phyloP scores from a whole-genome alignment of 805 yeast genomes.

The Saturnispora halmiae region DNA sequence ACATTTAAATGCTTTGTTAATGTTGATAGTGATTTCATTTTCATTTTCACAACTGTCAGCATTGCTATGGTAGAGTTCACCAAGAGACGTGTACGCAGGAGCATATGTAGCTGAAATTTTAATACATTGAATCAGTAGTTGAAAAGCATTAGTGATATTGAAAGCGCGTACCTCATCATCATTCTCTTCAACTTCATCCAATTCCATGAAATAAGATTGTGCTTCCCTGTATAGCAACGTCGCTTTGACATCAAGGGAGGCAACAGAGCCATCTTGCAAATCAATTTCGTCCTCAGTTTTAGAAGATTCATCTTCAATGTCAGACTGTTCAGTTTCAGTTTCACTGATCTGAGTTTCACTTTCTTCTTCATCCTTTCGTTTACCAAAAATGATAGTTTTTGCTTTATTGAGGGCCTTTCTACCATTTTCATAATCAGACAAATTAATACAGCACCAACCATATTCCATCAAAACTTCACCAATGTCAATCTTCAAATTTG shows the following conservation, averaged over 20 bases:
- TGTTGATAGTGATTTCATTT: conserved; percentile 31
- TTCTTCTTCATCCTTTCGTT: background rate
- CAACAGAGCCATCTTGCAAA: conserved; percentile 18
- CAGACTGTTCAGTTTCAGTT: background rate
- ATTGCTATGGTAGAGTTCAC: conserved; percentile 54
- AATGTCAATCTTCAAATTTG: conserved; percentile 27
- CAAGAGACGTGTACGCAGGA: conserved; percentile 74
- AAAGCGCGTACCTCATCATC: conserved; percentile 16
- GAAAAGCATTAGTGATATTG: conserved; percentile 42
- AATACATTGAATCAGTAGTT: conserved; percentile 49
- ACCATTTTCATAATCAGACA: conserved; percentile 44
- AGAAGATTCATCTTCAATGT: background rate
- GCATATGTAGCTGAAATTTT: conserved; percentile 59
- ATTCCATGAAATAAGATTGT: conserved; percentile 41
- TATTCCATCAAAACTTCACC: conserved; percentile 34
- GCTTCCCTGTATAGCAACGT: conserved; percentile 66
- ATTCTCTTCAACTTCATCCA: conserved; percentile 14
- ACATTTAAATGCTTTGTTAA: conserved; percentile 69
- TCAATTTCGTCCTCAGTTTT: background rate
- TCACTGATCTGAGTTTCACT: background rate
- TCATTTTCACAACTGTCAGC: conserved; percentile 24
- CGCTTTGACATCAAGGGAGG: conserved; percentile 50
- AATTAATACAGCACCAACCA: conserved; percentile 66
- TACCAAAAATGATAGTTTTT: conserved; percentile 35
- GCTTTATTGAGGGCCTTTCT: conserved; percentile 40